Evolutionary conservation across 1,139 yeast genomes (phyloP), one percentile per base, ranked within the genome.

Genomic region (Saccharomyces hybrid): DNA sequence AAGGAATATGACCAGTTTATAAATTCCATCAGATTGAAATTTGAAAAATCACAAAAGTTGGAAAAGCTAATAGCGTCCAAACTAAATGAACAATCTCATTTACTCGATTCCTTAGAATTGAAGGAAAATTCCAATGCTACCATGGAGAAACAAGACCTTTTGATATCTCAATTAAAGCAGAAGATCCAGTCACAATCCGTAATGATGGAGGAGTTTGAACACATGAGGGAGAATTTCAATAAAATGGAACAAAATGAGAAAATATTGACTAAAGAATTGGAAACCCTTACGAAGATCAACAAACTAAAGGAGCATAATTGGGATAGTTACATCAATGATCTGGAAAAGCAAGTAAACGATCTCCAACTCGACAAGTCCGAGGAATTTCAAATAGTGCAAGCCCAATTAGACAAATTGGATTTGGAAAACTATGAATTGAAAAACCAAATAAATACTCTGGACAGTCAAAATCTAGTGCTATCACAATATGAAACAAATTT

Each of bases 301-400:
- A 38, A 50, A 16, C 11, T 28, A 14, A 31, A 32, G 32, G 38
- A 34, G 14, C n/a, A 34, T 8, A 47, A 32, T 9, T 29, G 32
- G 26, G 47, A 42, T 7, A 46, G 16, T 5, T 19, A 32, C 38
- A 29, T 29, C 19, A 50, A 50, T 29, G 48, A 50, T 13, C 11
- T 38, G 5, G 44, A 38, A 19, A 38, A 38, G 25, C 44, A 38
- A 38, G 3, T 26, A 80, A 80, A 53, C 60, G 76, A 14, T 57
- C 75, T 16, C 64, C 68, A 27, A 70, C 71, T 27, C 81, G 78
- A 49, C 75, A 77, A 55, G 66, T 66, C 2, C 61, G 71, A 3
- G 55, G 77, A 46, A 73, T 71, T 51, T 54, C 70, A 7, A 73
- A 75, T 2, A 70, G 54, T 71, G 32, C 67, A 65, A 29, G 72